Base-by-base conservation (phyloP, 257 asterid genomes). In the Pogostemon cablin region DNA sequence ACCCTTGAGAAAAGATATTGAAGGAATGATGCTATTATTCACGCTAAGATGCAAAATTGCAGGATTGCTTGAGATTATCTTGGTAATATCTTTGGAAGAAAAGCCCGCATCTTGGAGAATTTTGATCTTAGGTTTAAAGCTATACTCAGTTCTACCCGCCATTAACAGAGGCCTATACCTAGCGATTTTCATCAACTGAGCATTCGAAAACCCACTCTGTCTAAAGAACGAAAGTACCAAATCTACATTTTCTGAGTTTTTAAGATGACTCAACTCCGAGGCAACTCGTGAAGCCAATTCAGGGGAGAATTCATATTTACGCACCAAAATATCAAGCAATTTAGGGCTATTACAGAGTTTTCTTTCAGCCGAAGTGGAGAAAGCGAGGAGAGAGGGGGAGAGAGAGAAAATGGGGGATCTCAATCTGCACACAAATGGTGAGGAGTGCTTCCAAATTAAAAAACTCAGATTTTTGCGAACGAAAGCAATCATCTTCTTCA, bases 41-140 rank as follows among this genome's bases (percentile, higher is more conserved):
- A 54, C 53, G 42, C 78, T 77, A 4, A 46, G 57, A 5, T 1
- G 2, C n/a, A 84, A 42, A 65, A 81, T 39, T 60, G 15, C 10
- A 0, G 83, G 82, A 39, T 69, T 65, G 1, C 5, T 42, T 2
- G 83, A 39, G 37, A 84, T 42, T 52, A 84, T 63, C 9, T 46
- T 49, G 57, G 61, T 69, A 55, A 71, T 72, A 4, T 75, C 82
- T 1, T 15, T 0, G 4, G 41, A 4, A 32, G 81, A 65, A 65
- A 84, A 49, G 9, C 84, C 84, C 10, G 68, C 57, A 6, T 84
- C 81, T 9, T 74, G 78, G 42, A 81, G 77, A 68, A 55, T 60
- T 62, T 77, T 65, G 50, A 81, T 59, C 75, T 81, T 84, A 42
- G 80, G 79, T 63, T 72, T 73, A 65, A 81, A 42, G 62, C 57